Percentiles rank a stretch among this genome's conserved stretches.
phyloP scores from a whole-genome alignment of 768 basidiomycete species.

The Russula olivacea region DNA sequence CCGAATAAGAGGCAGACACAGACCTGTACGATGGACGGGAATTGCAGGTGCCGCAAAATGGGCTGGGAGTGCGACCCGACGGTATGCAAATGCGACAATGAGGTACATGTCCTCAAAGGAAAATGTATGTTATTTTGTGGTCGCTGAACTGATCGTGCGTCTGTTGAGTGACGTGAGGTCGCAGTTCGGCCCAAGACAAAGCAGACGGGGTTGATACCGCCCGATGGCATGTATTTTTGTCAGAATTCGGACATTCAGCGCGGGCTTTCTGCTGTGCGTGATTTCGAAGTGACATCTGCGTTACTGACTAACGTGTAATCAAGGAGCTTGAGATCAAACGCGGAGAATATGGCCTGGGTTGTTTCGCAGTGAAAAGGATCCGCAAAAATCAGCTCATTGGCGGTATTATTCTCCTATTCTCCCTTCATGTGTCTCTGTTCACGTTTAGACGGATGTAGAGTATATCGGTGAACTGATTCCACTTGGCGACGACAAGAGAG shows the following conservation, averaged over 20 bases:
- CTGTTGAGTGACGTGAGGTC: neutral
- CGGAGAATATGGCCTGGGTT: conserved; percentile 45
- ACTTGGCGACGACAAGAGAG: conserved; percentile 42
- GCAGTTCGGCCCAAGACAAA: neutral
- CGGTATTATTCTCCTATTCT: conserved; percentile 21
- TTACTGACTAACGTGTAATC: neutral
- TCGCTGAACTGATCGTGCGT: neutral
- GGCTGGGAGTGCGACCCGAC: conserved; percentile 65
- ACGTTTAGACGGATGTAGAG: conserved; percentile 40
- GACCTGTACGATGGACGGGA: conserved; percentile 30
- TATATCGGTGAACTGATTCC: conserved; percentile 60
- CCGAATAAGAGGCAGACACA: neutral
- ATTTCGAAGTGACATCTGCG: neutral
- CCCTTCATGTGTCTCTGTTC: neutral
- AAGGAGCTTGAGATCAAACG: conserved; percentile 18
- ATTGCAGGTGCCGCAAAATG: conserved; percentile 48
- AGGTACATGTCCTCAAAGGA: conserved; percentile 29
- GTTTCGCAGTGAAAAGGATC: conserved; percentile 33
- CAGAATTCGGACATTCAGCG: conserved; percentile 19
- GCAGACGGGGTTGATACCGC: neutral
- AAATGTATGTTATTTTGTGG: neutral
- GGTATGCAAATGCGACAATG: conserved; percentile 48
- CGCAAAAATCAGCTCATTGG: conserved; percentile 20
- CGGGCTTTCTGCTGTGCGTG: conserved; percentile 9
- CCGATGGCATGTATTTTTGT: neutral